These are phyloP conservation scores for Cotoneaster glaucophyllus DNA, from an alignment of 306 rosid genomes.

Conservation along the genomic window DNA sequence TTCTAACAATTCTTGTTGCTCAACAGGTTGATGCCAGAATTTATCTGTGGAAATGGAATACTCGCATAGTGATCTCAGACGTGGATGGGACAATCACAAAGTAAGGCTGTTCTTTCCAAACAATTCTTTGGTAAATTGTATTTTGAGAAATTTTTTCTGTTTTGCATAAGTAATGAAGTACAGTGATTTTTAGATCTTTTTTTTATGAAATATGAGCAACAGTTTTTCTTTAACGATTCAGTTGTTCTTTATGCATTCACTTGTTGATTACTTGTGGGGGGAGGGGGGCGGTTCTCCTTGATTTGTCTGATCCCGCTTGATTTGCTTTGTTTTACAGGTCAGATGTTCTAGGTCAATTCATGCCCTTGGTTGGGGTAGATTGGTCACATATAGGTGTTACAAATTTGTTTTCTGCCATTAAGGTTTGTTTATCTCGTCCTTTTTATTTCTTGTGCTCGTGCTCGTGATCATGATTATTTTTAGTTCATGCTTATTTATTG, in stretches of 20 bases:
- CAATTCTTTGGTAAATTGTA: background rate
- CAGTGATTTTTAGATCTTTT: background rate
- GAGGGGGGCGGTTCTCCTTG: background rate
- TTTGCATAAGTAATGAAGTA: background rate
- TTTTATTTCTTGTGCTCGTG: slow-evolving; percentile 13
- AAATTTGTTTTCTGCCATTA: slow-evolving; percentile 89
- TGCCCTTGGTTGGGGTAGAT: slow-evolving; percentile 97
- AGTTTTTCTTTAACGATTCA: background rate
- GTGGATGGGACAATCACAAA: slow-evolving; percentile 98
- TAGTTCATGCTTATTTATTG: background rate
- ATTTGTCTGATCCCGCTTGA: slow-evolving; percentile 11
- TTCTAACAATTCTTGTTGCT: slow-evolving; percentile 14
- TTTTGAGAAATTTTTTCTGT: background rate
- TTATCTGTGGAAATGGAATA: slow-evolving; percentile 89
- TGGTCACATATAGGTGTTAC: slow-evolving; percentile 99
- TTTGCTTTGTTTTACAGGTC: slow-evolving; percentile 49
- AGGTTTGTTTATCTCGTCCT: slow-evolving; percentile 47
- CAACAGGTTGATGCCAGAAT: slow-evolving; percentile 80
- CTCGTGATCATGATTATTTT: background rate
- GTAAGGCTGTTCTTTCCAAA: slow-evolving; percentile 28
- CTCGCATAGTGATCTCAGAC: slow-evolving; percentile 85
- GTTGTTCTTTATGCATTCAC: background rate
- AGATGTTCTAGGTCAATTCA: slow-evolving; percentile 98
- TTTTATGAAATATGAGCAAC: background rate
- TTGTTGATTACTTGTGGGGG: background rate